Evolutionary conservation across 1,284 basidiomycete species (phyloP), one percentile per base, ranked within the genome.

Genomic region (Ustilago tritici): DNA sequence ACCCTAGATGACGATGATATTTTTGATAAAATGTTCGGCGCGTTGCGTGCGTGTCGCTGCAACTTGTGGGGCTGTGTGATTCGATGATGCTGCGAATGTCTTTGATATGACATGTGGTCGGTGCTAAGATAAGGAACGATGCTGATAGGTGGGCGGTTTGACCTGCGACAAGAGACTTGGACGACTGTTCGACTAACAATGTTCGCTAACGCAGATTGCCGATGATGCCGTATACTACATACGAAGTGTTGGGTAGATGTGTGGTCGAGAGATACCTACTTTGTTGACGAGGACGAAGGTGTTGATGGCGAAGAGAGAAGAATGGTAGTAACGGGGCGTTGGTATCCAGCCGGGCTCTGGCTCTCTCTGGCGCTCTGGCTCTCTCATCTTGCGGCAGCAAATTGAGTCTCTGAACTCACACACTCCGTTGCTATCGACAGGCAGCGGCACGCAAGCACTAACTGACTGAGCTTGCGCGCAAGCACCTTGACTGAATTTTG

Each of bases 281-380:
- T 64, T 75, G 62, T 58, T 64, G 61, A 43, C 40, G 32, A 60
- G 67, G 67, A 57, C 55, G 67, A 63, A 54, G 57, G 59, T 75
- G 67, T 75, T 75, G 72, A 75, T 75, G 72, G 67, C 70, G 67
- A 75, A 61, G 72, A 75, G 52, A 61, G 53, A 64, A 67, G 63
- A 19, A 15, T 14, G 71, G 38, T 58, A 55, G 49, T 58, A 57
- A 43, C 11, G 61, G 53, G 28, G 61, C 61, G 19, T 36, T 65
- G 61, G 61, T 73, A 61, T 64, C 54, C 63, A 54, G 54, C 36
- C 54, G 43, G 57, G 14, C 15, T 14, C 28, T 52, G 49, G n/a
- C 35, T 61, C 28, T 12, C 47, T 55, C 28, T 61, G n/a, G n/a
- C n/a, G n/a, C 53, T 2, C 38, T 47, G 32, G n/a, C n/a, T 35